A percentile compares a stretch with the other conserved stretches of the same genome.
Evolutionary conservation across 1,284 basidiomycete genomes (phyloP).

Genomic region (Tranzscheliella williamsii): DNA sequence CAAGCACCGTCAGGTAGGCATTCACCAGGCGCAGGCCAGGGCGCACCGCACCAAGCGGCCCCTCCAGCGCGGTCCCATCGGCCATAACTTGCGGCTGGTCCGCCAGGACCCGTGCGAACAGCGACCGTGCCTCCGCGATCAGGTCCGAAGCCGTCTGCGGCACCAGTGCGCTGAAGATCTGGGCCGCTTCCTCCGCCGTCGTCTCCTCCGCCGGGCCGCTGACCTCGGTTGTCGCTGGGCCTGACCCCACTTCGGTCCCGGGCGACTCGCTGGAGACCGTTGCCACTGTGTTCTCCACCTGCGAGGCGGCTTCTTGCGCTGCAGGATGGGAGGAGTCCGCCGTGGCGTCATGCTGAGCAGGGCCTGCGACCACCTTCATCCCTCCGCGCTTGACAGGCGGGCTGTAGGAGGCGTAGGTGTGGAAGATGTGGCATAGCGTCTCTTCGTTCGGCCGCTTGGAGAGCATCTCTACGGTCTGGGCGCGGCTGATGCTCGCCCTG

Average conservation of each 20-base stretch:
- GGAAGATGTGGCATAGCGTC: slow-evolving; percentile 80
- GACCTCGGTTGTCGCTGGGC: not conserved
- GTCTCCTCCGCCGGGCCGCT: slow-evolving; percentile 1
- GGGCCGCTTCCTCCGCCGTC: slow-evolving; percentile 63
- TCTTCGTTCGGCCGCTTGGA: slow-evolving; percentile 69
- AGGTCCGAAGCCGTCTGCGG: slow-evolving; percentile 78
- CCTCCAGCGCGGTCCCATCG: slow-evolving; percentile 30
- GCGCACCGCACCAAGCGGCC: slow-evolving; percentile 69
- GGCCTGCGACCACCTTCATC: not conserved
- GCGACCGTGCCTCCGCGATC: slow-evolving; percentile 70
- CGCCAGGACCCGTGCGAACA: slow-evolving; percentile 73
- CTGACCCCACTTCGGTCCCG: too few species aligned
- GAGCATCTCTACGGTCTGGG: slow-evolving; percentile 43
- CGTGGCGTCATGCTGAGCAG: not conserved
- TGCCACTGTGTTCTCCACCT: not conserved
- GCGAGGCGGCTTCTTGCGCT: not conserved
- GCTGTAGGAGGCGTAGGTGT: slow-evolving; percentile 80
- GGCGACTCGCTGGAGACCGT: not conserved
- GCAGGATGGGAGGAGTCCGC: not conserved
- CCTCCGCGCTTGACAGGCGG: slow-evolving; percentile 62
- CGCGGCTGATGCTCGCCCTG: slow-evolving; percentile 3
- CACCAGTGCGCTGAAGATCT: slow-evolving; percentile 64
- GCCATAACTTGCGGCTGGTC: slow-evolving; percentile 60
- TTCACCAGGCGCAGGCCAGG: slow-evolving; percentile 73
- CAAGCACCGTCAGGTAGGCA: slow-evolving; percentile 77